A percentile compares a stretch with the other conserved stretches of the same genome.
Conservation (phyloP, 768 basidiomycete species). For the Cystobasidium ongulense region DNA sequence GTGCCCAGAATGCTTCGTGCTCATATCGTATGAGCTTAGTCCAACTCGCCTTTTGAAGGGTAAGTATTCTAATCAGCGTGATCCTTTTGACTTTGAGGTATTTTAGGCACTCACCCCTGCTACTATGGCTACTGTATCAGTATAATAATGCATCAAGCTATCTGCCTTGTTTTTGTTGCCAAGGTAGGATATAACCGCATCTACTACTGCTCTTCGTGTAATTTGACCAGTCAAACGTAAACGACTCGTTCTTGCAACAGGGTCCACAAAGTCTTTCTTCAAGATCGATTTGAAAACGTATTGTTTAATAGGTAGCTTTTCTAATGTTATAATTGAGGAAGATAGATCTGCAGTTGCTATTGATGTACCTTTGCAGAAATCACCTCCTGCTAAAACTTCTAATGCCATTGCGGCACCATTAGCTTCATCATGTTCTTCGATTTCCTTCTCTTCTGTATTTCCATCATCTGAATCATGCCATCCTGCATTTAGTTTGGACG, state of each 20-base stretch:
- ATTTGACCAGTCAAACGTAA: background rate
- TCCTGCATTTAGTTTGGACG: background rate
- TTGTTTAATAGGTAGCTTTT: background rate
- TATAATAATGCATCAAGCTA: background rate
- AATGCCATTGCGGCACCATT: slow-evolving; percentile 19
- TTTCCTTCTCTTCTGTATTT: background rate
- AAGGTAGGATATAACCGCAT: background rate
- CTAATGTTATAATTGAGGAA: background rate
- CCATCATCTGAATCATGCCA: slow-evolving; percentile 12
- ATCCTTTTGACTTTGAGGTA: background rate
- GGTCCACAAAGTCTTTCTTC: background rate
- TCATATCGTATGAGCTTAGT: background rate
- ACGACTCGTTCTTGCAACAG: background rate
- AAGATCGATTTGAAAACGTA: background rate
- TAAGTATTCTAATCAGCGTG: background rate
- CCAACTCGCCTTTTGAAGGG: background rate
- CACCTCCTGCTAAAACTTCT: slow-evolving; percentile 16
- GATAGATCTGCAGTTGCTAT: background rate
- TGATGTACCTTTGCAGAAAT: background rate
- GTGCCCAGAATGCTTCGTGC: background rate
- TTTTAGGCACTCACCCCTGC: background rate
- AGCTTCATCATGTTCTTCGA: slow-evolving; percentile 16
- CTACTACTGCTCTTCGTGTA: background rate
- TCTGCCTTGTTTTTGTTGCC: background rate
- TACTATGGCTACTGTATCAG: background rate